Evolutionary conservation across 2,329 filamentous ascomycete species (phyloP).

Genomic region (Penicillium brevicompactum): DNA sequence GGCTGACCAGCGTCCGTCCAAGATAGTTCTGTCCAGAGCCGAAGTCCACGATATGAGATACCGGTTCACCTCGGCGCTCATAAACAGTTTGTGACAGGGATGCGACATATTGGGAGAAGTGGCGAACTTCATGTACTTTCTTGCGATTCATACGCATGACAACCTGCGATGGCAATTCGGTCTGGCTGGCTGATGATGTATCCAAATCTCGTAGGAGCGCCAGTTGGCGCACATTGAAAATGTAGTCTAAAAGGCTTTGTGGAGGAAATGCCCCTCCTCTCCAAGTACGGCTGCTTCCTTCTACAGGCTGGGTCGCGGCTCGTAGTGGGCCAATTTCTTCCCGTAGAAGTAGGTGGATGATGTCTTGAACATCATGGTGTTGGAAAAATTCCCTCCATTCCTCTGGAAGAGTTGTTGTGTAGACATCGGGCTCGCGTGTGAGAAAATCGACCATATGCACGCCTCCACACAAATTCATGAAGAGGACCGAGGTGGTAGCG

Average conservation of each 20-base stretch:
- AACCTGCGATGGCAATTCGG: conserved; percentile 67
- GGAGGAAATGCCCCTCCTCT: conserved; percentile 50
- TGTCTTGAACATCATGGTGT: conserved; percentile 68
- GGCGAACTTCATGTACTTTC: conserved; percentile 89
- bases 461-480: conserved; percentile 91
- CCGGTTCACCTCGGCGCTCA: conserved; percentile 46
- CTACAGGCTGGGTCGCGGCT: conserved; percentile 6
- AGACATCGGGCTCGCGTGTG: conserved; percentile 80
- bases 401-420: conserved; percentile 71
- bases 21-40: conserved; percentile 97
- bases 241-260: conserved; percentile 68
- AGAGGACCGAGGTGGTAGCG: conserved; percentile 70
- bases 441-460: conserved; percentile 97
- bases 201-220: conserved; percentile 60
- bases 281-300: conserved; percentile 38
- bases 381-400: conserved; percentile 84
- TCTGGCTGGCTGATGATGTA: conserved; percentile 15
- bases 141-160: conserved; percentile 97
- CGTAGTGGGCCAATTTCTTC: conserved; percentile 64
- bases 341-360: conserved; percentile 79
- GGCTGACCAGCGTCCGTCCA: conserved; percentile 79
- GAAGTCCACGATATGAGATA: conserved; percentile 92
- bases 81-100: conserved; percentile 62
- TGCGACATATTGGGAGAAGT: conserved; percentile 83
- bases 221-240: conserved; percentile 69